A percentile compares a stretch with the other conserved stretches of the same genome.
Conservation (phyloP, 495 filamentous ascomycete species). For the Podospora bellae-mahoneyi region DNA sequence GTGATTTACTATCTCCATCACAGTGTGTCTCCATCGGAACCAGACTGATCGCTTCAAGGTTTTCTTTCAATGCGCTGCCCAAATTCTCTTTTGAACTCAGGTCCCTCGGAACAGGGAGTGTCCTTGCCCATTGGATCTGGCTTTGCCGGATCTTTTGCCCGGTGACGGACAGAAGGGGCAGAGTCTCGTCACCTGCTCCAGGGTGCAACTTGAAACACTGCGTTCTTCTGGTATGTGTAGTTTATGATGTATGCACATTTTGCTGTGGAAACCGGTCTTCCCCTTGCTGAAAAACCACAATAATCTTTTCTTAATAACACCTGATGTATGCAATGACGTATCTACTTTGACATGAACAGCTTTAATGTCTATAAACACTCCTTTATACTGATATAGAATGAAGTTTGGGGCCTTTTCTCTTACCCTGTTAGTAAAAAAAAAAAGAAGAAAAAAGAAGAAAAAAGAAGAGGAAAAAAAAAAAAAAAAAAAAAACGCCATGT, state of each 20-base stretch:
- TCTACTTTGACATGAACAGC: background rate
- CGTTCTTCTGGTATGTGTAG: background rate
- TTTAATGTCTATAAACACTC: background rate
- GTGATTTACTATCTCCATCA: background rate
- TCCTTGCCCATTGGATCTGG: background rate
- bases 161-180: background rate
- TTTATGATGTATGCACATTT: background rate
- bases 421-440: no score
- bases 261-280: no score
- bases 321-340: background rate
- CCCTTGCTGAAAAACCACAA: background rate
- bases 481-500: background rate
- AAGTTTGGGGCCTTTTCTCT: no score
- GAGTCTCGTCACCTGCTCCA: background rate
- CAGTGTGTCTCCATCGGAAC: background rate
- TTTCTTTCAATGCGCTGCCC: background rate
- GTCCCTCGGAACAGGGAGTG: background rate
- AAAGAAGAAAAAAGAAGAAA: no score
- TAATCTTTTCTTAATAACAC: background rate
- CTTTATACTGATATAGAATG: no score
- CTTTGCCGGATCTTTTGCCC: conserved; percentile 9
- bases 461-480: no score
- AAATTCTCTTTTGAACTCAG: background rate
- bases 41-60: background rate
- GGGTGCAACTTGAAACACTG: background rate